These are phyloP conservation scores for Paramecium primaurelia DNA, from an alignment of 73 alveolate genomes.

Conservation along the genomic window DNA sequence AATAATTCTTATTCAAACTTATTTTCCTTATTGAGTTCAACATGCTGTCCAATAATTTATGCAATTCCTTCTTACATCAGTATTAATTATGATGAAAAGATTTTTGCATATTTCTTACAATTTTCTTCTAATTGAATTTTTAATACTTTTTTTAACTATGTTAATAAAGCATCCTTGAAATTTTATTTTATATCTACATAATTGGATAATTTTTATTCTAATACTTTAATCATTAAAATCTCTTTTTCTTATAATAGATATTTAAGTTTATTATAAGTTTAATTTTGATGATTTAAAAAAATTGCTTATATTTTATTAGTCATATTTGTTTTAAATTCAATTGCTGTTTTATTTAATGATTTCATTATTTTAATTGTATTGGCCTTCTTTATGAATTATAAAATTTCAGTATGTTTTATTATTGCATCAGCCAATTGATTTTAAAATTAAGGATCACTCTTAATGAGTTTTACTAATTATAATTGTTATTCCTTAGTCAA, in stretches of 20 bases:
- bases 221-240: neutral
- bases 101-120: neutral
- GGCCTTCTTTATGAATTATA: neutral
- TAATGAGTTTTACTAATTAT: neutral
- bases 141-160: neutral
- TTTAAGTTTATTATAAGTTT: neutral
- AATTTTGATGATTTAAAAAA: neutral
- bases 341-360: neutral
- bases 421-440: neutral
- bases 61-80: neutral
- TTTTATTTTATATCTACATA: neutral
- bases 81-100: neutral
- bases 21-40: neutral
- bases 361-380: neutral
- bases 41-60: neutral
- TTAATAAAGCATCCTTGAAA: neutral
- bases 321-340: neutral
- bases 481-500: neutral
- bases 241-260: neutral
- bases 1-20: neutral
- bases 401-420: neutral
- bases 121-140: neutral
- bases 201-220: neutral
- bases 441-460: neutral
- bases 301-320: neutral